phyloP scores from a whole-genome alignment of 2,329 filamentous ascomycete species.

The Thermothelomyces thermophilus region DNA sequence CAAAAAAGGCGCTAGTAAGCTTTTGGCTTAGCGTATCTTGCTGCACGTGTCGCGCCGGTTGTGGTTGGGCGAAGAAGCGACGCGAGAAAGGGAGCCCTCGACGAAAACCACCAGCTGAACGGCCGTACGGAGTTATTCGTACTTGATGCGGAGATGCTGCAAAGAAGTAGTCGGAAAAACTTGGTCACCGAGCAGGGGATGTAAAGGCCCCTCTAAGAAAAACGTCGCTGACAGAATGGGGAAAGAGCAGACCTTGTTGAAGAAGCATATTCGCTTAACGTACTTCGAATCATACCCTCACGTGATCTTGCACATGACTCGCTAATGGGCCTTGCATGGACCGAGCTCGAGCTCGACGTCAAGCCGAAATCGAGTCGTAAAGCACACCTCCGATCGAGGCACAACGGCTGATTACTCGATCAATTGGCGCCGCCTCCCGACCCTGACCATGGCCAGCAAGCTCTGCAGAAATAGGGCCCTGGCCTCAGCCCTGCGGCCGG shows the following conservation, averaged over 20 bases:
- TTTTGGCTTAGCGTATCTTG: conserved; percentile 10
- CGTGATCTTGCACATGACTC: conserved; percentile 9
- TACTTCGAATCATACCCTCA: too few relatives aligned
- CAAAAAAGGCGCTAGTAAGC: conserved; percentile 10
- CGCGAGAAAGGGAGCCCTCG: neutral
- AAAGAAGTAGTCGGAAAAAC: too few relatives aligned
- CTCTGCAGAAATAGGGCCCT: conserved; percentile 51
- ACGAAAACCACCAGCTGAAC: too few relatives aligned
- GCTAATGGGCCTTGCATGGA: neutral
- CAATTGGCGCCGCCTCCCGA: conserved; percentile 39
- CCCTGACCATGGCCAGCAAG: conserved; percentile 52
- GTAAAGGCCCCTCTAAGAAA: too few relatives aligned
- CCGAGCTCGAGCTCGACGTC: conserved; percentile 18
- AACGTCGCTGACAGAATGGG: too few relatives aligned
- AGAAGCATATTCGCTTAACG: too few relatives aligned
- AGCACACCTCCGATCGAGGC: conserved; percentile 20
- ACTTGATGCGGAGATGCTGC: too few relatives aligned
- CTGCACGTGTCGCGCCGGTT: conserved; percentile 22
- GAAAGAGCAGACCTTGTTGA: too few relatives aligned
- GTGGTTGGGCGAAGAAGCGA: conserved; percentile 5
- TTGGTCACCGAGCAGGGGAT: too few relatives aligned
- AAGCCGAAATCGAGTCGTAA: conserved; percentile 5
- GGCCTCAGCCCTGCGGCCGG: conserved; percentile 49
- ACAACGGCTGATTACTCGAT: conserved; percentile 24
- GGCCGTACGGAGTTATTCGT: too few relatives aligned